A percentile compares a stretch with the other conserved stretches of the same genome.
phyloP scores from a whole-genome alignment of 352 stramenopile genomes.

The Globisporangium paddicum region DNA sequence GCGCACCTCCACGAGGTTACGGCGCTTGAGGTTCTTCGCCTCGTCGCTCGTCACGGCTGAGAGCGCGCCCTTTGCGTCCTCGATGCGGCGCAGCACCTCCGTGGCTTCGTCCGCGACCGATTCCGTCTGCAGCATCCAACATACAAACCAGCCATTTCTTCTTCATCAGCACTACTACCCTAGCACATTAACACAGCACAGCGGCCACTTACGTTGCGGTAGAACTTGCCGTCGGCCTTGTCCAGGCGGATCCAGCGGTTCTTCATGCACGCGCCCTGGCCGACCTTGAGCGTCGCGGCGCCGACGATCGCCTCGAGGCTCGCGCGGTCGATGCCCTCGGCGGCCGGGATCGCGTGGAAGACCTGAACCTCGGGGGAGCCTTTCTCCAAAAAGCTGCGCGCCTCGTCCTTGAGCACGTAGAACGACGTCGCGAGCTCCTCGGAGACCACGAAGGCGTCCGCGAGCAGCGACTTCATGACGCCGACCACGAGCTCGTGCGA shows the following conservation, averaged over 20 bases:
- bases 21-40: conserved; percentile 77
- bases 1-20: conserved; percentile 74
- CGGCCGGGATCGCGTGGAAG: conserved; percentile 73
- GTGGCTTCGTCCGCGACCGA: conserved; percentile 61
- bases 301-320: conserved; percentile 82
- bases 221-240: conserved; percentile 85
- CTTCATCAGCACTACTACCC: neutral
- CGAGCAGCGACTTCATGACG: conserved; percentile 94
- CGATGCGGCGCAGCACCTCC: conserved; percentile 85
- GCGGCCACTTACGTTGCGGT: conserved; percentile 50
- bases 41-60: conserved; percentile 65
- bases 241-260: conserved; percentile 97
- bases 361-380: conserved; percentile 84
- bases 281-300: conserved; percentile 91
- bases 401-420: conserved; percentile 93
- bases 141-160: neutral
- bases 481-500: conserved; percentile 93
- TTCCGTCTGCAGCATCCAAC: conserved; percentile 29
- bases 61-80: conserved; percentile 50
- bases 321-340: conserved; percentile 63
- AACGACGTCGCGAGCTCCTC: conserved; percentile 83
- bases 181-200: conserved; percentile 5
- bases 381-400: conserved; percentile 55
- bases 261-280: conserved; percentile 96
- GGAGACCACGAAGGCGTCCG: conserved; percentile 90